Evolutionary conservation across 768 basidiomycete genomes (phyloP), one percentile per base, ranked within the genome.

Genomic region (Lentinula sp.): DNA sequence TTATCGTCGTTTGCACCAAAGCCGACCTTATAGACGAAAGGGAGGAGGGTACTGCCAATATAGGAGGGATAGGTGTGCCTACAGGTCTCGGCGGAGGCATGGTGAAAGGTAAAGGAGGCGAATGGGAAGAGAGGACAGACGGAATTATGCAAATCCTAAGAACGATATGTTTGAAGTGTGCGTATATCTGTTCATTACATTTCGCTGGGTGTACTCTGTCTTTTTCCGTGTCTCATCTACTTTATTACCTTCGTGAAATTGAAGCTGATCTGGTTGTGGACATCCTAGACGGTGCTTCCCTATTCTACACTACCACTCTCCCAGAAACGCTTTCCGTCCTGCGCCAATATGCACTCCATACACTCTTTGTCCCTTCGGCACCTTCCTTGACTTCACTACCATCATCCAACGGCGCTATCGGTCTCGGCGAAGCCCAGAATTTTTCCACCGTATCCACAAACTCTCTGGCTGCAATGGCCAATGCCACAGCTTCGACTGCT

Each of bases 81-180:
- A 45, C 90, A 0, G 91, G 90, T 0, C 93, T 93, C 86, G 90
- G 37, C 9, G 55, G 91, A 23, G 88, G 87, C 13, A 91, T 93
- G 89, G 88, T 93, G 3, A 94, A 93, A 73, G 91, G 91, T 3
- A 94, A 93, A 70, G 92, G 93, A 1, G 89, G 86, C 9, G 90
- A 92, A 67, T 93, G 91, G 91, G 97, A 99, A 72, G 97, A 99
- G 72, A 80, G 89, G 67, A 95, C 94, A 45, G 97, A 99, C 69
- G 90, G 90, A 43, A 79, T 98, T 4, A 96, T 97, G 87, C 96
- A 98, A 68, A 85, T 92, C n/a, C 79, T 99, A 55, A 83, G 97
- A 42, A 91, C 93, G 0, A 85, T 98, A 57, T 96, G 93, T 70
- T 74, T 98, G 56, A 92, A 93, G 74, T 97, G 96, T 95, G 65